Evolutionary conservation across 768 basidiomycete genomes (phyloP), one percentile per base, ranked within the genome.

Genomic region (Rhodotorula diobovata): DNA sequence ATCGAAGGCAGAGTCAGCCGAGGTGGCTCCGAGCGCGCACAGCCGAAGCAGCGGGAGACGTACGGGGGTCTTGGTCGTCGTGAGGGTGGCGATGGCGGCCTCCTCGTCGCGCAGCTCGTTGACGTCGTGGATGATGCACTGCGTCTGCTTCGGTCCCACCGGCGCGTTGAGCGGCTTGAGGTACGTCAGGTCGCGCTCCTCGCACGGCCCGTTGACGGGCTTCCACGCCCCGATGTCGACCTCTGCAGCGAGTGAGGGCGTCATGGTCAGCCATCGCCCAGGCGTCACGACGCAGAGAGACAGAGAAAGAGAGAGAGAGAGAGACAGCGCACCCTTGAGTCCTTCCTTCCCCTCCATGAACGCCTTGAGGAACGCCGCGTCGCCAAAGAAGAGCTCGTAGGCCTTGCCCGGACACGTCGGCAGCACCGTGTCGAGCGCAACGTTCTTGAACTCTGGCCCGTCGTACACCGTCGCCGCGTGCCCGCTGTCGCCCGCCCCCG

Each of bases 191-290:
- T 92, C 90, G 37, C 87, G 46, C 56, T 87, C 85, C 64, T 87
- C 85, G 43, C 87, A 85, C 2, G 32, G 21, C 4, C 61, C 66
- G 37, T 51, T 25, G 28, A 58, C 15, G 9, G 66, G 55, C 21
- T 39, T 81, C 95, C 95, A 97, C 77, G 96, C 93, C 4, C 93
- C 90, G 77, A 92, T 91, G 79, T 98, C 93, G 69, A 98, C 85
- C 74, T 96, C 94, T 96, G 76, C 39, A 1, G 20, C 18, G 25
- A 45, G 30, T 11, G 0, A 2, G 14, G n/a, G 35, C 28, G 30
- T 45, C 15, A 58, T 34, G 0, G 12, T n/a, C 20, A n/a, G 6
- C 23, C 5, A 28, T 11, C 11, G 25, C 7, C 11, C 1, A 28
- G 48, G 20, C 2, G 7, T 20, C 8, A 23, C 9, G 39, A 39